Evolutionary conservation across 179 eudicot species (phyloP), one percentile per base, ranked within the genome.

Genomic region (Sideroxylon spinosum): DNA sequence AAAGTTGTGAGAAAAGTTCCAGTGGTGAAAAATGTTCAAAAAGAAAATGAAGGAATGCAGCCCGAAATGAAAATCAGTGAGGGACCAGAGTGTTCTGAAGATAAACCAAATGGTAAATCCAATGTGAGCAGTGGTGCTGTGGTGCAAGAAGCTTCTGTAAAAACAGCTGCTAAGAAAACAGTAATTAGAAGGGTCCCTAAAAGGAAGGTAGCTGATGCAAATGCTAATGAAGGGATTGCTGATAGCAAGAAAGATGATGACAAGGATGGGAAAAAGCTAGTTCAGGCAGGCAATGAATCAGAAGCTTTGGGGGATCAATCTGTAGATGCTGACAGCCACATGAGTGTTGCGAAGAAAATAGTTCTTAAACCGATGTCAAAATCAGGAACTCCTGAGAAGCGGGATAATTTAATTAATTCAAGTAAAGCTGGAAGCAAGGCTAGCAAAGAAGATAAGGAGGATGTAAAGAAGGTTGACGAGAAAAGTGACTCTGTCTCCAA

Each of bases 181-280:
- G 81, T 95, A 57, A 85, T 95, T 16, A 95, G 80, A 87, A 89
- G 88, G 84, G 98, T 94, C 29, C 85, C 88, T 32, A 95, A 91
- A 73, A 86, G 76, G 76, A 93, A 91, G 84, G 81, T 66, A 26
- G n/a, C 83, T 75, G 69, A 70, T 69, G 85, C 59, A 57, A 86
- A 61, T 68, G 83, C 84, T 44, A 86, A 80, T 64, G 84, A 61
- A 78, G 88, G 59, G 75, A 78, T 74, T 29, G 46, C 79, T 75
- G 81, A 84, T 14, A 75, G 23, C 29, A 81, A 77, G 76, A 73
- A 77, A 53, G 74, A 62, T 56, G 56, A 65, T 63, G 80, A 62
- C 44, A 83, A 50, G 76, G 84, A 76, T 69, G 86, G 75, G 57
- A 78, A 78, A 26, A 78, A 70, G 28, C 76, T 55, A 7, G 76